Conservation (phyloP, 371 early-diverging fungal species). For the Syncephalastrum racemosum region DNA sequence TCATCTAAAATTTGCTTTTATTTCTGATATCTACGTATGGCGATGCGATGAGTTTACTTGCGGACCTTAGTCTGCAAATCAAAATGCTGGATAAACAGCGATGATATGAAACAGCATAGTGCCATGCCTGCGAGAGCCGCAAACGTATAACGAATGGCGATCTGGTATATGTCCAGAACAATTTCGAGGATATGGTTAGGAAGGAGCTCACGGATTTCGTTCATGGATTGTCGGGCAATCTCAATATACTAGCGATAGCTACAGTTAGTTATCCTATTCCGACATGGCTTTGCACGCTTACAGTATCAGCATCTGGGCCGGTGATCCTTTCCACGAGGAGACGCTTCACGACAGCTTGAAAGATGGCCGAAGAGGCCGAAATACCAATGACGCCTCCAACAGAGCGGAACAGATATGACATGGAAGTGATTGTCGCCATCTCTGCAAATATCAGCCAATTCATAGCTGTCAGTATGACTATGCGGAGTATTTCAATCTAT, state of each 20-base stretch:
- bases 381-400: constrained; percentile 48
- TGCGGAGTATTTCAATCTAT: neutral
- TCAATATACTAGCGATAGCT: constrained; percentile 33
- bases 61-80: constrained; percentile 45
- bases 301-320: constrained; percentile 28
- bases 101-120: constrained; percentile 31
- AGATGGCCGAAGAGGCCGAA: constrained; percentile 36
- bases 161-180: constrained; percentile 42
- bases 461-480: neutral
- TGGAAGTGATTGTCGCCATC: constrained; percentile 50
- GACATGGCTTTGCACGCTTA: neutral
- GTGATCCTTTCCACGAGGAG: constrained; percentile 31
- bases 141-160: constrained; percentile 37
- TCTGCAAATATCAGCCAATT: constrained; percentile 19
- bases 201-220: constrained; percentile 36
- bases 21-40: neutral
- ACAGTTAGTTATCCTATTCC: neutral
- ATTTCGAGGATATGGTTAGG: constrained; percentile 34
- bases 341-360: constrained; percentile 37
- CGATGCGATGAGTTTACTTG: constrained; percentile 12
- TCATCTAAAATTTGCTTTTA: too few relatives aligned
- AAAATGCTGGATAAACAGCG: constrained; percentile 52
- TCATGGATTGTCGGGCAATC: constrained; percentile 48
- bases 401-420: constrained; percentile 48
- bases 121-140: constrained; percentile 29